A percentile compares a stretch with the other conserved stretches of the same genome.
Evolutionary conservation across 192 early-diverging fungal genomes (phyloP).

Genomic region (Mortierella alpina): DNA sequence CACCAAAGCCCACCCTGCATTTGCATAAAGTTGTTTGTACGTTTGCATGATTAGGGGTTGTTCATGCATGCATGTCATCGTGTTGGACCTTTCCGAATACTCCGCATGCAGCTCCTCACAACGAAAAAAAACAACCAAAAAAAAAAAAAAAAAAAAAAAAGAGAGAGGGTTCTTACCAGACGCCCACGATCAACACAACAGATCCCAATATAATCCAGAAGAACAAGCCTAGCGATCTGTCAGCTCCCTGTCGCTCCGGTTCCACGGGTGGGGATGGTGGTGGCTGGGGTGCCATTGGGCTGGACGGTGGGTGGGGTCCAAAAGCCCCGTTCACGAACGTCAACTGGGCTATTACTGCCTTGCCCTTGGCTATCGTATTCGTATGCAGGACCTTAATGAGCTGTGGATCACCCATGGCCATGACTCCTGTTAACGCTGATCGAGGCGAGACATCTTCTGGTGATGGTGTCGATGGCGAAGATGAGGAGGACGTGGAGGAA

Average conservation of each 20-base stretch:
- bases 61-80: not conserved
- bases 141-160: not conserved
- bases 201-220: conserved; percentile 42
- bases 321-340: conserved; percentile 22
- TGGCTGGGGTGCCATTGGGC: not conserved
- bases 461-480: not conserved
- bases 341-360: conserved; percentile 33
- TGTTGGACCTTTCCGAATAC: not conserved
- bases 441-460: not conserved
- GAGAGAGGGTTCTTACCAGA: conserved; percentile 20
- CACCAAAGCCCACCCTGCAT: conserved; percentile 43
- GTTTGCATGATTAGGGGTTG: not conserved
- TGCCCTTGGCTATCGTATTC: not conserved
- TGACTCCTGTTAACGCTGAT: conserved; percentile 1
- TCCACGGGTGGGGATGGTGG: not conserved
- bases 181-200: conserved; percentile 37
- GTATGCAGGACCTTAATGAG: conserved; percentile 24
- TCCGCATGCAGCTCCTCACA: too few relatives aligned
- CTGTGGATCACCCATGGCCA: conserved; percentile 20
- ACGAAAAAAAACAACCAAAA: not conserved
- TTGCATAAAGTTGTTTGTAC: not conserved
- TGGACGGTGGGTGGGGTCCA: not conserved
- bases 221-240: conserved; percentile 34
- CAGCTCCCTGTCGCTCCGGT: conserved; percentile 8
- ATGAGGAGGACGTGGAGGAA: not conserved